Percentiles rank a stretch among this genome's conserved stretches.
These are phyloP conservation scores for Gossypium gossypioides DNA, from an alignment of 441 rosid genomes.

Conservation along the genomic window DNA sequence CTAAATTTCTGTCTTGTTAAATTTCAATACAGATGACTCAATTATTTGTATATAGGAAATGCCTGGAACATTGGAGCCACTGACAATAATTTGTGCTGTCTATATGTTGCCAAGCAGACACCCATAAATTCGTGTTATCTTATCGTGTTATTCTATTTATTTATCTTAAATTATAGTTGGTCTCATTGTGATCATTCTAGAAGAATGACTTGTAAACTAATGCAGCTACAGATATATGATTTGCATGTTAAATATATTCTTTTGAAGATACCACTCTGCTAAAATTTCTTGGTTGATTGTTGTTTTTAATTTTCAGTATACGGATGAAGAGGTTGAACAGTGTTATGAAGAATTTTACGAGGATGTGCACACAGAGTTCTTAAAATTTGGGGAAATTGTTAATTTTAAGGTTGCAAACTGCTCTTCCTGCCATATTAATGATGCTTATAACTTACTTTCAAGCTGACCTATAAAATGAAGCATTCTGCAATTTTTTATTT, in stretches of 20 bases:
- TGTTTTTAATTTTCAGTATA: conserved; percentile 46
- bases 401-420: conserved; percentile 70
- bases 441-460: background rate
- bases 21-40: background rate
- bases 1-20: background rate
- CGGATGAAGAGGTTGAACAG: conserved; percentile 81
- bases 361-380: conserved; percentile 94
- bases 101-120: background rate
- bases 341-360: conserved; percentile 88
- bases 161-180: background rate
- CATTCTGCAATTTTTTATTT: conserved; percentile 7
- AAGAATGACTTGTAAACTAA: conserved; percentile 3
- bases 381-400: conserved; percentile 82
- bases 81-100: background rate
- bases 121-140: background rate
- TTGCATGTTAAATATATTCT: background rate
- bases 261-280: background rate
- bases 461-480: background rate
- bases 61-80: background rate
- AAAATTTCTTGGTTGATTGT: conserved; percentile 11
- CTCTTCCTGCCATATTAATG: conserved; percentile 10
- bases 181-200: background rate
- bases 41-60: background rate
- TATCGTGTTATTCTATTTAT: background rate
- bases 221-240: conserved; percentile 1